Conservation (phyloP, 306 rosid genomes). For the Prosopis cineraria region DNA sequence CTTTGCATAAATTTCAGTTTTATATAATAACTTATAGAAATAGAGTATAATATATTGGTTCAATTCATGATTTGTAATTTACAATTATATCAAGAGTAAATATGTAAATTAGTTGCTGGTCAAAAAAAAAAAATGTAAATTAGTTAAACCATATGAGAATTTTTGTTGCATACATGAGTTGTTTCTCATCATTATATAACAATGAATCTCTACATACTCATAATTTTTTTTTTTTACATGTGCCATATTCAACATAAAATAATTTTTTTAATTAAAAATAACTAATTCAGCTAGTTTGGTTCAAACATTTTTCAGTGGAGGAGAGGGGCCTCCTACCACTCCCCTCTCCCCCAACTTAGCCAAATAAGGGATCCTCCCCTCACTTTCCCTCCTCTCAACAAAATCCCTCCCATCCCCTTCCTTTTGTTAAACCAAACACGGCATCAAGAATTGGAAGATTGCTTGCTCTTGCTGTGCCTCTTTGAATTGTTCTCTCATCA, state of each 20-base stretch:
- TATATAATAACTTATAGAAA: neutral
- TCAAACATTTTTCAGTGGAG: neutral
- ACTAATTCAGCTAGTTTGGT: neutral
- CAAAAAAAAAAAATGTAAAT: too few relatives aligned
- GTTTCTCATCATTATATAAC: neutral
- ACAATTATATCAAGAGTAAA: neutral
- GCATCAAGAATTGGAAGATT: neutral
- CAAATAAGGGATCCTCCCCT: too few relatives aligned
- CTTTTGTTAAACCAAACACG: neutral
- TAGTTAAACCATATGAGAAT: neutral
- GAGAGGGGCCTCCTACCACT: neutral
- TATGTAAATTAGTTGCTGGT: too few relatives aligned
- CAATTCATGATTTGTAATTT: neutral
- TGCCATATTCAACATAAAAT: neutral
- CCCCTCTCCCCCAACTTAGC: too few relatives aligned
- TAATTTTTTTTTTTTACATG: neutral
- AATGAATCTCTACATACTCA: neutral
- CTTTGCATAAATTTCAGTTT: neutral
- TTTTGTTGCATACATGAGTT: neutral
- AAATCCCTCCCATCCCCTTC: neutral
- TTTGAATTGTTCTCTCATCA: too few relatives aligned
- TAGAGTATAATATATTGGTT: neutral
- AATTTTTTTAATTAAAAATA: neutral
- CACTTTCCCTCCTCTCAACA: too few relatives aligned
- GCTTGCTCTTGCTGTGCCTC: neutral